Evolutionary conservation across 2,329 filamentous ascomycete genomes (phyloP).

Genomic region (Clarireedia monteithiana): DNA sequence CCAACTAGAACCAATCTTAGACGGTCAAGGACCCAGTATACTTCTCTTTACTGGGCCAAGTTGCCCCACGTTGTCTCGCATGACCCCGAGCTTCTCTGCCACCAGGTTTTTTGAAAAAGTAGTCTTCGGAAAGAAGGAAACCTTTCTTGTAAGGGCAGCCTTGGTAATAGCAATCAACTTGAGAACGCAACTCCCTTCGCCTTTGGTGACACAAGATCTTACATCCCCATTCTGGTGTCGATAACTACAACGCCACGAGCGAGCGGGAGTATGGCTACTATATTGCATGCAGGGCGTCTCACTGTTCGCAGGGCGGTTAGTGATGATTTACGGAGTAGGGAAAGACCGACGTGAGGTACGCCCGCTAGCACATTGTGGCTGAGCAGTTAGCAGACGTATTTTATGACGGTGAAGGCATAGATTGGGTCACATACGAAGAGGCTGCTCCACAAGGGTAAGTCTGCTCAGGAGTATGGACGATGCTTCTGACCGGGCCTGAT

Average conservation of each 20-base stretch:
- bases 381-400: background rate
- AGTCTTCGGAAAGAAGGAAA: background rate
- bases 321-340: background rate
- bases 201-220: background rate
- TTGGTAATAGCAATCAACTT: too few relatives aligned
- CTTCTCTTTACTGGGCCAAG: background rate
- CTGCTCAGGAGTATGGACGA: constrained; percentile 2
- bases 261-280: too few relatives aligned
- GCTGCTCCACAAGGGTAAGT: background rate
- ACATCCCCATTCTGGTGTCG: background rate
- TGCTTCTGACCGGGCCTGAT: background rate
- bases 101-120: background rate
- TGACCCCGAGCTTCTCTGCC: background rate
- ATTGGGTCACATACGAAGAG: background rate
- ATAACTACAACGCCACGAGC: background rate
- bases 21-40: background rate
- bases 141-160: background rate
- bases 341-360: background rate
- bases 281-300: background rate
- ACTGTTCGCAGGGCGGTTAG: constrained; percentile 5
- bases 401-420: constrained; percentile 4
- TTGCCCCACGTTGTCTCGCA: constrained; percentile 5
- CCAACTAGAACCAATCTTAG: background rate
- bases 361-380: constrained; percentile 5
- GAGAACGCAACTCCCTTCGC: background rate